Conservation (phyloP, 306 rosid genomes). For the Fragaria ananassa region DNA sequence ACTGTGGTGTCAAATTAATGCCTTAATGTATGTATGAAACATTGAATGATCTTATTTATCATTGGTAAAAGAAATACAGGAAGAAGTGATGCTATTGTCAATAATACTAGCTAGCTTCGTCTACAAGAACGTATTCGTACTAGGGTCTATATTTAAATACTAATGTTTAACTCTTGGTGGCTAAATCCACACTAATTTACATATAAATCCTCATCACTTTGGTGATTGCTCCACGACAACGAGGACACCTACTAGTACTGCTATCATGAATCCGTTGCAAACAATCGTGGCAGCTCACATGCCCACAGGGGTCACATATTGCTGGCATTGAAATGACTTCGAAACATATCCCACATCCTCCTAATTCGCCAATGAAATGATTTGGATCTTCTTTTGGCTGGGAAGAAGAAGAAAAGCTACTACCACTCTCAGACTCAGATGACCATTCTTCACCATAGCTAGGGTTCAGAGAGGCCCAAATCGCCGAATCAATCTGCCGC, state of each 20-base stretch:
- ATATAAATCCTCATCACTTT: not conserved
- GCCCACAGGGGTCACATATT: not conserved
- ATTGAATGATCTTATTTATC: no score
- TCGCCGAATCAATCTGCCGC: not conserved
- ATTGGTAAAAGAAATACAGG: no score
- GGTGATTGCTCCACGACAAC: not conserved
- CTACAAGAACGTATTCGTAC: no score
- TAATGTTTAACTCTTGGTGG: not conserved
- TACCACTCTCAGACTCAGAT: not conserved
- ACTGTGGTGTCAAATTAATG: no score
- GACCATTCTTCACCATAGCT: not conserved
- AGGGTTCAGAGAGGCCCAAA: not conserved
- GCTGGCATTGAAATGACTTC: not conserved
- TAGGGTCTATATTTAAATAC: no score
- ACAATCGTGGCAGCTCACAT: not conserved
- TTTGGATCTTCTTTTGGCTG: not conserved
- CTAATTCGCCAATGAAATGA: not conserved
- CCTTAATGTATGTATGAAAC: no score
- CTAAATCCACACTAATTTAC: not conserved
- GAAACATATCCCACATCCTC: not conserved
- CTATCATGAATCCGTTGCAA: not conserved
- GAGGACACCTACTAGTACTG: not conserved
- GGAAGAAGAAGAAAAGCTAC: not conserved
- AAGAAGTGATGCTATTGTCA: no score
- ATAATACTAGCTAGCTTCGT: no score